Conservation (phyloP, 1,284 basidiomycete genomes). For the Apiotrichum sp. region DNA sequence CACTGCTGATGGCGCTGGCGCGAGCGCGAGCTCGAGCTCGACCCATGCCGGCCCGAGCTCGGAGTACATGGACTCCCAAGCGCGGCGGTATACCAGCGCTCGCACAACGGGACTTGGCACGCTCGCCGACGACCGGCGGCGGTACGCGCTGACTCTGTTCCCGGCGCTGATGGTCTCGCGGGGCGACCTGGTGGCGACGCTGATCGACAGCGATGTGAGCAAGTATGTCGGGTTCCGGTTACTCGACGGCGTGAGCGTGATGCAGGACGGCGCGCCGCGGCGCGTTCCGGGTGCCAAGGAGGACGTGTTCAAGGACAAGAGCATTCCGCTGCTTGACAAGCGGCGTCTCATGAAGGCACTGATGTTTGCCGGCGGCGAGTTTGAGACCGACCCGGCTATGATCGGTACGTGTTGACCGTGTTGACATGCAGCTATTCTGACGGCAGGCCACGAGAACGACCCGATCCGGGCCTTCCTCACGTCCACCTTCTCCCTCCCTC, state of each 20-base stretch:
- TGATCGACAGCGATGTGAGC: constrained; percentile 78
- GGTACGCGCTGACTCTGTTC: constrained; percentile 77
- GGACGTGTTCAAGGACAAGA: constrained; percentile 82
- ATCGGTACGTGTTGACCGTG: constrained; percentile 16
- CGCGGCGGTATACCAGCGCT: constrained; percentile 15
- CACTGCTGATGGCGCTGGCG: background rate
- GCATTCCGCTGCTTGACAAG: constrained; percentile 75
- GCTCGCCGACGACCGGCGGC: constrained; percentile 57
- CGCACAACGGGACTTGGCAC: constrained; percentile 47
- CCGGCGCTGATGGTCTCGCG: constrained; percentile 75
- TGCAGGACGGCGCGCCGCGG: constrained; percentile 19
- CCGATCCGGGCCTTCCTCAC: constrained; percentile 61
- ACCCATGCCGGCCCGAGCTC: too few relatives aligned
- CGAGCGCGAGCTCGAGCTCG: background rate
- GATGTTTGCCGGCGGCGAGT: constrained; percentile 67
- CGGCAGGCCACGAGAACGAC: constrained; percentile 52
- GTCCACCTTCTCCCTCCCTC: constrained; percentile 59
- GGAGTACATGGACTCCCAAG: background rate
- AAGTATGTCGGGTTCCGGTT: constrained; percentile 86
- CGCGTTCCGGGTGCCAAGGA: constrained; percentile 86
- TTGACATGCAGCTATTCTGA: background rate
- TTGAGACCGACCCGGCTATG: constrained; percentile 54
- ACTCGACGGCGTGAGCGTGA: constrained; percentile 65
- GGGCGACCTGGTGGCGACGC: constrained; percentile 71
- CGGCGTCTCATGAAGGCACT: constrained; percentile 88